phyloP scores from a whole-genome alignment of 345 rosid species.

The Populus nigra region DNA sequence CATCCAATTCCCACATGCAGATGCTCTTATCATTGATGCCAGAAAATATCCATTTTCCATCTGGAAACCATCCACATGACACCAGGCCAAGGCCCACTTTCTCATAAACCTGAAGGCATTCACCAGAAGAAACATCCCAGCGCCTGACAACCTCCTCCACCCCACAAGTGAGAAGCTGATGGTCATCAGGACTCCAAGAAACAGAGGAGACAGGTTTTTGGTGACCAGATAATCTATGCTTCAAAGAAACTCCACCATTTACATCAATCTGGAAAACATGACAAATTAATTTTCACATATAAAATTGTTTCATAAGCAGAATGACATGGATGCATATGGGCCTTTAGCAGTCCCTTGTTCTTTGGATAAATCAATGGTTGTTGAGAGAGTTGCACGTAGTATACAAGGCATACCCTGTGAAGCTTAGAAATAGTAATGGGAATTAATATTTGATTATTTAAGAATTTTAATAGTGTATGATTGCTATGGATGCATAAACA shows the following conservation, averaged over 20 bases:
- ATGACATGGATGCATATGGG: background rate
- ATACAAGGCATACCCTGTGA: background rate
- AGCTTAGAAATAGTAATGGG: background rate
- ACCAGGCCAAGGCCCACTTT: slow-evolving; percentile 49
- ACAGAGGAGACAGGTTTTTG: slow-evolving; percentile 49
- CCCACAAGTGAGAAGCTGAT: slow-evolving; percentile 69
- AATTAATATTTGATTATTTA: background rate
- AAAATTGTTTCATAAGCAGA: background rate
- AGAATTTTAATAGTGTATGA: background rate
- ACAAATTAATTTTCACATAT: background rate
- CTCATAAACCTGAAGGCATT: slow-evolving; percentile 51
- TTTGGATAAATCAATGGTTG: background rate
- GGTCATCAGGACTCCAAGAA: slow-evolving; percentile 66
- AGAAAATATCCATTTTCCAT: slow-evolving; percentile 48
- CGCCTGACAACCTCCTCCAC: slow-evolving; percentile 57
- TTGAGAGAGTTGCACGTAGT: background rate
- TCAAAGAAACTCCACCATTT: slow-evolving; percentile 42
- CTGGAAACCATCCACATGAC: slow-evolving; percentile 73
- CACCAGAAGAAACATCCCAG: slow-evolving; percentile 64
- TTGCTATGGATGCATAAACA: background rate
- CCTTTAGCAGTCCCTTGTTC: background rate
- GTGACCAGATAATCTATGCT: slow-evolving; percentile 53
- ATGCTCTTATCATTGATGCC: slow-evolving; percentile 63
- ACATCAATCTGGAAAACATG: slow-evolving; percentile 38
- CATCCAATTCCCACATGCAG: slow-evolving; percentile 68